phyloP scores from a whole-genome alignment of 805 yeast genomes.

The Priceomyces melissophilus region DNA sequence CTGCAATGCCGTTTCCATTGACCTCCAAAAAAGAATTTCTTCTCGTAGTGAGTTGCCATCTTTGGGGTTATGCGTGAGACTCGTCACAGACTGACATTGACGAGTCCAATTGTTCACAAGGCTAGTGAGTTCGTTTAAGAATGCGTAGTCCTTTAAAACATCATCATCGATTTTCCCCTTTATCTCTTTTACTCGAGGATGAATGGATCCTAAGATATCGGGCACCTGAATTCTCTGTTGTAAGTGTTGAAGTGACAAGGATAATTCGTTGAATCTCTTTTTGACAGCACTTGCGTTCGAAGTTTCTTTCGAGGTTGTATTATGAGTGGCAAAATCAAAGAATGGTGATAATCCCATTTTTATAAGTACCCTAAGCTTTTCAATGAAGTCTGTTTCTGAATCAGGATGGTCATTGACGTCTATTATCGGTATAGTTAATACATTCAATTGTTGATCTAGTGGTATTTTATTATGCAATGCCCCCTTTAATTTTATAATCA shows the following conservation, averaged over 20 bases:
- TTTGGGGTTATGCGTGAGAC: conserved; percentile 47
- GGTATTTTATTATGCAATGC: conserved; percentile 15
- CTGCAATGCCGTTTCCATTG: conserved; percentile 59
- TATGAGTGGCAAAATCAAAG: conserved; percentile 48
- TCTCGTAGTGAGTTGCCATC: conserved; percentile 55
- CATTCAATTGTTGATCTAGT: conserved; percentile 30
- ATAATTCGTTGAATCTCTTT: conserved; percentile 65
- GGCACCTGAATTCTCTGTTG: conserved; percentile 70
- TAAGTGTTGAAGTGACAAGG: conserved; percentile 61
- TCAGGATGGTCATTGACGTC: conserved; percentile 7
- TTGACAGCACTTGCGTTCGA: conserved; percentile 34
- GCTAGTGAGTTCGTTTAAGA: conserved; percentile 67
- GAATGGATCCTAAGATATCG: conserved; percentile 50
- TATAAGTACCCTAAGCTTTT: conserved; percentile 56
- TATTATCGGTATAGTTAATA: conserved; percentile 29
- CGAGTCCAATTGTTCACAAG: conserved; percentile 73
- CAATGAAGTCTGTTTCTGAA: conserved; percentile 32
- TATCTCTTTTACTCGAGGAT: conserved; percentile 40
- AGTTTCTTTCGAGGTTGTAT: conserved; percentile 1
- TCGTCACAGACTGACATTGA: conserved; percentile 55
- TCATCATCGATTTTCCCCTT: conserved; percentile 30
- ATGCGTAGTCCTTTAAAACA: conserved; percentile 45
- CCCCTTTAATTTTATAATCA: conserved; percentile 38
- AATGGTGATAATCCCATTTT: conserved; percentile 65
- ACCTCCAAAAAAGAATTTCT: conserved; percentile 76